phyloP scores from a whole-genome alignment of 495 filamentous ascomycete species.

The Viridothelium virens region DNA sequence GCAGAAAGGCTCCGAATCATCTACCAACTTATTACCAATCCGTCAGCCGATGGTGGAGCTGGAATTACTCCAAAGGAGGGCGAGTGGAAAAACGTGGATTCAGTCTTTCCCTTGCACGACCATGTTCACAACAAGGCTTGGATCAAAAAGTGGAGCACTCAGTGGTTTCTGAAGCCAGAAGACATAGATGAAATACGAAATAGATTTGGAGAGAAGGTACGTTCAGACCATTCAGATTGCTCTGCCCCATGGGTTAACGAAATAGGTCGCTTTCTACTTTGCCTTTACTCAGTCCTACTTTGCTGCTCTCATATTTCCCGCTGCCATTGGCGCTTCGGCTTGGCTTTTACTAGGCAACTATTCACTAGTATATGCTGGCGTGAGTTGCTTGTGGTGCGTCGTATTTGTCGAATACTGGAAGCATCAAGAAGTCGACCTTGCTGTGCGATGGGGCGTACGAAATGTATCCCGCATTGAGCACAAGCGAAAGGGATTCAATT shows the following conservation, averaged over 20 bases:
- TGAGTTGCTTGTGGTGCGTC: constrained; percentile 79
- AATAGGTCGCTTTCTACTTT: constrained; percentile 90
- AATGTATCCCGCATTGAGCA: constrained; percentile 76
- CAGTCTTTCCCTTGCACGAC: constrained; percentile 85
- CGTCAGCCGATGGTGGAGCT: constrained; percentile 74
- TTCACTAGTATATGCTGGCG: constrained; percentile 72
- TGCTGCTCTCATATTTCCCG: constrained; percentile 74
- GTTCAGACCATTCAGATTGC: constrained; percentile 13
- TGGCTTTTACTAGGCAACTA: constrained; percentile 80
- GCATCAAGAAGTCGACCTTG: constrained; percentile 82
- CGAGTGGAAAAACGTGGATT: constrained; percentile 76
- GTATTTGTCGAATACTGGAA: constrained; percentile 97
- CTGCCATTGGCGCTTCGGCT: constrained; percentile 68
- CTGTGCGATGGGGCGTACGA: constrained; percentile 85
- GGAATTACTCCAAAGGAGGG: constrained; percentile 77
- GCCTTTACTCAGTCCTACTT: constrained; percentile 93
- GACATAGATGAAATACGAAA: constrained; percentile 82
- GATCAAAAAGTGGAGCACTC: constrained; percentile 80
- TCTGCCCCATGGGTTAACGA: too few species aligned
- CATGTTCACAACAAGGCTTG: constrained; percentile 78
- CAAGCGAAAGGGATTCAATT: constrained; percentile 67
- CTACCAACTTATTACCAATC: constrained; percentile 77
- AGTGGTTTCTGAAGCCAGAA: constrained; percentile 65
- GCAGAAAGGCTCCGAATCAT: constrained; percentile 82
- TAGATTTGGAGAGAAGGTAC: constrained; percentile 78